phyloP scores from a whole-genome alignment of 495 filamentous ascomycete genomes.

The Talaromyces ruber region DNA sequence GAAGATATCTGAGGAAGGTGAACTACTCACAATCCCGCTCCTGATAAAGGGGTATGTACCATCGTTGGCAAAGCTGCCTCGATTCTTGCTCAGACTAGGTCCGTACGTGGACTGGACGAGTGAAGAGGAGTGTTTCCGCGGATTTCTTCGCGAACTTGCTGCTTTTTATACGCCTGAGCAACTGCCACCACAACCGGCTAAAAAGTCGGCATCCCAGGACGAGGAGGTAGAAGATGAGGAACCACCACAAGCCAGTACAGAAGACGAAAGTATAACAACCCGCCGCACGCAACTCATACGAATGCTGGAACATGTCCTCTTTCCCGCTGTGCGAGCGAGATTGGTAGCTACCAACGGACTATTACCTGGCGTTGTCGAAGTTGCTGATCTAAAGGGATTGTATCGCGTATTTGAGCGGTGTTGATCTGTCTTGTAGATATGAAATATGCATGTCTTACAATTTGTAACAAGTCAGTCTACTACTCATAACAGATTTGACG shows the following conservation, averaged over 20 bases:
- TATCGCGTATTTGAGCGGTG: conserved; percentile 98
- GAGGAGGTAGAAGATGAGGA: conserved; percentile 8
- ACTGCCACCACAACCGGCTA: conserved; percentile 49
- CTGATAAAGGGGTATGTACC: conserved; percentile 86
- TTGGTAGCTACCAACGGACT: conserved; percentile 76
- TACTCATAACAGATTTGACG: no score
- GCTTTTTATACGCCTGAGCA: conserved; percentile 85
- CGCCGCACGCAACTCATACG: conserved; percentile 57
- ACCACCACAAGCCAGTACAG: conserved; percentile 11
- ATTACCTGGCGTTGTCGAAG: conserved; percentile 74
- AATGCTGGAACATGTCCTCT: conserved; percentile 76
- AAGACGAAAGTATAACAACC: conserved; percentile 19
- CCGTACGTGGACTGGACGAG: conserved; percentile 81
- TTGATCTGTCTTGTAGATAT: conserved; percentile 28
- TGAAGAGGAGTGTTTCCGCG: conserved; percentile 80
- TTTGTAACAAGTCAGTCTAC: neutral
- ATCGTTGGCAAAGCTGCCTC: conserved; percentile 74
- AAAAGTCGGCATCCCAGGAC: neutral
- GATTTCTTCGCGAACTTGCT: conserved; percentile 81
- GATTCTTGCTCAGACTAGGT: conserved; percentile 80
- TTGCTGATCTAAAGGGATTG: conserved; percentile 88
- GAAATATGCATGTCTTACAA: neutral
- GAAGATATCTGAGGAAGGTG: conserved; percentile 68
- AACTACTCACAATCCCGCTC: conserved; percentile 72
- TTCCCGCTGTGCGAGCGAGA: conserved; percentile 76